A percentile compares a stretch with the other conserved stretches of the same genome.
Evolutionary conservation across 495 filamentous ascomycete genomes (phyloP).

Genomic region (Penicillium coffeae): DNA sequence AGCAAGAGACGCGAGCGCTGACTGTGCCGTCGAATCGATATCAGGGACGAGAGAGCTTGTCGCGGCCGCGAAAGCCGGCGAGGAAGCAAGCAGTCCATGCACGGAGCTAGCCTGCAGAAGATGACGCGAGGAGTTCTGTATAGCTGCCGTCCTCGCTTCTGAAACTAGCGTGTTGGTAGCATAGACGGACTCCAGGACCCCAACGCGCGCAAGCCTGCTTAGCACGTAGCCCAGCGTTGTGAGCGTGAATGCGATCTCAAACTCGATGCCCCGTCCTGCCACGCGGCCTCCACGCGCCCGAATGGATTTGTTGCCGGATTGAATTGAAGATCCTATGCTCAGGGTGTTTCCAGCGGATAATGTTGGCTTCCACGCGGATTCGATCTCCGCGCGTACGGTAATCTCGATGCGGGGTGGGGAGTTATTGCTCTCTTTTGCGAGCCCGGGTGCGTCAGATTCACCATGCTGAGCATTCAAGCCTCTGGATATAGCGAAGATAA

Average conservation of each 20-base stretch:
- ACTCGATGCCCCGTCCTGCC: conserved; percentile 70
- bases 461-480: conserved; percentile 52
- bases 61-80: conserved; percentile 20
- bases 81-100: conserved; percentile 60
- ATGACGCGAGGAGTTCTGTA: conserved; percentile 71
- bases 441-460: conserved; percentile 3
- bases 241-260: conserved; percentile 76
- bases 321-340: background rate
- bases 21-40: conserved; percentile 60
- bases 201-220: conserved; percentile 61
- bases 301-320: background rate
- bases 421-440: background rate
- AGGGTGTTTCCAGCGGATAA: conserved; percentile 48
- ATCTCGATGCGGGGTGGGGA: conserved; percentile 48
- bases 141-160: conserved; percentile 62
- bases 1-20: conserved; percentile 67
- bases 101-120: conserved; percentile 78
- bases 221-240: conserved; percentile 72
- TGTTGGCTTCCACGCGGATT: conserved; percentile 79
- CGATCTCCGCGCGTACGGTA: conserved; percentile 52
- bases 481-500: conserved; percentile 68
- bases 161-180: conserved; percentile 56
- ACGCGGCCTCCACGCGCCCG: conserved; percentile 43
- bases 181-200: conserved; percentile 51
- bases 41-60: conserved; percentile 42